phyloP scores from a whole-genome alignment of 768 basidiomycete genomes.

The Leccinum variicolor region DNA sequence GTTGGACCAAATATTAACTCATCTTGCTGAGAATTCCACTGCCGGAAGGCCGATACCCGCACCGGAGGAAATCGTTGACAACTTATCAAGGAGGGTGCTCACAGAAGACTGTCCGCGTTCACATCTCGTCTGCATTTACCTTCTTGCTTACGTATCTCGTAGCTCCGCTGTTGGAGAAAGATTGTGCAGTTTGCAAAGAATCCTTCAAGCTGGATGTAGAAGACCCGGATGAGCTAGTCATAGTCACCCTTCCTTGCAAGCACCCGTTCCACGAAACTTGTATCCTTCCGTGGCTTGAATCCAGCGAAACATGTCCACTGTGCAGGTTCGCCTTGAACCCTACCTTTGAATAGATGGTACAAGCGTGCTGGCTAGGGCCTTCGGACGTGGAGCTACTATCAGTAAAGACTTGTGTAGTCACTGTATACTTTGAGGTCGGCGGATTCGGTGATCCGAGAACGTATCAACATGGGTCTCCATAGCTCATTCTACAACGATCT shows the following conservation, averaged over 20 bases:
- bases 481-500: too few relatives aligned
- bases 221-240: constrained; percentile 71
- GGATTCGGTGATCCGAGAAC: too few relatives aligned
- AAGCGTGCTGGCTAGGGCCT: too few relatives aligned
- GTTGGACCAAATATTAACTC: constrained; percentile 80
- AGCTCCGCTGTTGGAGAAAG: constrained; percentile 65
- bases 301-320: constrained; percentile 94
- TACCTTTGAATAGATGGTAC: background rate
- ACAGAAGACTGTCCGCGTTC: constrained; percentile 55
- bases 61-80: constrained; percentile 70
- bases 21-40: constrained; percentile 81
- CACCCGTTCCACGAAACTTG: constrained; percentile 91
- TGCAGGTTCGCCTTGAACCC: constrained; percentile 61
- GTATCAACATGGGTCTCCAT: too few relatives aligned
- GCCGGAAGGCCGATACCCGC: constrained; percentile 78
- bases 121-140: background rate
- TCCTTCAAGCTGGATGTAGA: constrained; percentile 67
- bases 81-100: constrained; percentile 63
- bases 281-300: constrained; percentile 88
- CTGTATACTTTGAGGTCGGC: too few relatives aligned
- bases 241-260: constrained; percentile 84
- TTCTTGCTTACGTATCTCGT: constrained; percentile 4
- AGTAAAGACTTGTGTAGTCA: too few relatives aligned
- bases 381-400: too few relatives aligned
- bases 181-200: constrained; percentile 94